A percentile compares a stretch with the other conserved stretches of the same genome.
These are phyloP conservation scores for Botryosphaeria dothidea DNA, from an alignment of 2,329 filamentous ascomycete species.

Conservation along the genomic window DNA sequence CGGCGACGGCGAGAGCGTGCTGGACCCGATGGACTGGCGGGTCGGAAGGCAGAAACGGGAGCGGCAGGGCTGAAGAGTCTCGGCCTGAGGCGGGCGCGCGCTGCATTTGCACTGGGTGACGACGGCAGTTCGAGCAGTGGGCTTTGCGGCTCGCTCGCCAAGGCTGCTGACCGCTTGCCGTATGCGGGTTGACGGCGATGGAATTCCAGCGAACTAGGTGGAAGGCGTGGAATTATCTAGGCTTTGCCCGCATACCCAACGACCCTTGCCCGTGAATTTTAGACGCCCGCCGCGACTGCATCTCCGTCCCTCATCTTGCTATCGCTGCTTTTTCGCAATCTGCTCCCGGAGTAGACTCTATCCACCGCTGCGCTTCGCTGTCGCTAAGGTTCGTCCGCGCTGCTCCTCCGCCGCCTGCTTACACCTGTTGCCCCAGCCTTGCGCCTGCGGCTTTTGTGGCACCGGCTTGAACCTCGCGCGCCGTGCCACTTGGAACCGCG, in stretches of 20 bases:
- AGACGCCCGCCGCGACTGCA: slow-evolving; percentile 4
- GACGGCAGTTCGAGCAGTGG: background rate
- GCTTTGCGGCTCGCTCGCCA: background rate
- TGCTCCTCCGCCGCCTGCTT: slow-evolving; percentile 4
- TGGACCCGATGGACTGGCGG: background rate
- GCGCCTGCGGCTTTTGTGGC: background rate
- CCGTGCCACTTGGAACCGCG: slow-evolving; percentile 3
- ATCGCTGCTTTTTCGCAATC: background rate
- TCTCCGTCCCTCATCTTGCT: background rate
- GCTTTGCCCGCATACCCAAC: slow-evolving; percentile 12
- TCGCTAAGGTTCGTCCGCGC: background rate
- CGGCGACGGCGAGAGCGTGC: background rate
- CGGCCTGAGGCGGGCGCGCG: background rate
- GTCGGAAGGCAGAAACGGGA: background rate
- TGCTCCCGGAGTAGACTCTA: background rate
- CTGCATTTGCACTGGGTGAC: background rate
- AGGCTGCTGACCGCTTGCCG: slow-evolving; percentile 7
- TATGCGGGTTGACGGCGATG: background rate
- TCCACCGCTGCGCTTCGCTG: background rate
- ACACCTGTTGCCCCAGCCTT: background rate
- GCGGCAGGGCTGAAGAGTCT: slow-evolving; percentile 1
- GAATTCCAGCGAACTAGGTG: slow-evolving; percentile 13
- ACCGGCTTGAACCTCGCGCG: slow-evolving; percentile 7
- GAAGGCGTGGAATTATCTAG: slow-evolving; percentile 17
- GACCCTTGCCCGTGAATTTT: slow-evolving; percentile 17